Percentiles rank a stretch among this genome's conserved stretches.
Evolutionary conservation across 441 rosid species (phyloP).

Genomic region (Croton setiger): DNA sequence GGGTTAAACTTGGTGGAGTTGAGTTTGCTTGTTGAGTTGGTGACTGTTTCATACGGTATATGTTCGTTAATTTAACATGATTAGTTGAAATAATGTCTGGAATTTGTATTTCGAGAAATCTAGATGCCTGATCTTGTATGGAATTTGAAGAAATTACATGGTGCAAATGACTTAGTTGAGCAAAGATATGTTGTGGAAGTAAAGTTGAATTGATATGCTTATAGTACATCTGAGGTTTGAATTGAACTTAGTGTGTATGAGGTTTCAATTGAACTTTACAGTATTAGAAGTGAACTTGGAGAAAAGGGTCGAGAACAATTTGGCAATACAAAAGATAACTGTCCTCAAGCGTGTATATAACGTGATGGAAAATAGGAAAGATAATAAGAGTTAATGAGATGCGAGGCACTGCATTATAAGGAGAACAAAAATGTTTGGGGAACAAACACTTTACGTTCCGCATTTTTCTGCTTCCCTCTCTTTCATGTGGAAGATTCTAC

Average conservation of each 20-base stretch:
- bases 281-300: neutral
- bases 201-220: neutral
- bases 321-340: neutral
- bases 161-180: neutral
- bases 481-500: too few relatives aligned
- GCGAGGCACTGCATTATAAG: neutral
- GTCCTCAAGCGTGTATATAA: neutral
- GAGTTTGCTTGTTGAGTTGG: neutral
- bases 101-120: neutral
- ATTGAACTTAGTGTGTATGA: neutral
- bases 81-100: neutral
- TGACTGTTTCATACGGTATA: neutral
- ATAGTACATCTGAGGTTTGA: neutral
- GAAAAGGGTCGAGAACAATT: neutral
- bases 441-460: neutral
- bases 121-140: neutral
- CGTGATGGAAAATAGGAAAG: neutral
- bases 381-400: neutral
- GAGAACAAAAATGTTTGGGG: neutral
- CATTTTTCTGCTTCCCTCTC: neutral
- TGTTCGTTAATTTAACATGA: neutral
- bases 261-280: neutral
- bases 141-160: neutral
- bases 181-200: neutral
- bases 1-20: constrained; percentile 8